These are phyloP conservation scores for Rhizopogon roseolus DNA, from an alignment of 768 basidiomycete species.

Conservation along the genomic window DNA sequence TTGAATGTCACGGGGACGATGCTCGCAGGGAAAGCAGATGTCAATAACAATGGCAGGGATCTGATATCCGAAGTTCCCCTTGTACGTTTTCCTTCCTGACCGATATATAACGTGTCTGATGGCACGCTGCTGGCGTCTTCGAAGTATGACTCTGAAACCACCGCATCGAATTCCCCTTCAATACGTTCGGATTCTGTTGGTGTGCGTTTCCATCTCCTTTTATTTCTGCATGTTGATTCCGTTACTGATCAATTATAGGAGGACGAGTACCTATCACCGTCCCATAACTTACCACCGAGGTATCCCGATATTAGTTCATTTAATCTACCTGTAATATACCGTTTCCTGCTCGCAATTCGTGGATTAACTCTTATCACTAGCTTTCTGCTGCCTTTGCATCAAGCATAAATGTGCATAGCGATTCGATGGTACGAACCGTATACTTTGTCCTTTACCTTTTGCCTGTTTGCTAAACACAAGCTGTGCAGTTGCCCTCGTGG, in stretches of 20 bases:
- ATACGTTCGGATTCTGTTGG: accelerated
- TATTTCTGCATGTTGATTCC: background rate
- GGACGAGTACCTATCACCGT: background rate
- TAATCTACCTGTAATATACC: background rate
- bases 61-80: too few relatives aligned
- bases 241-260: background rate
- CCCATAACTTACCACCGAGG: too few relatives aligned
- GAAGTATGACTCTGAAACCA: background rate
- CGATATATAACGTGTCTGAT: background rate
- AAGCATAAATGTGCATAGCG: too few relatives aligned
- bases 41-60: too few relatives aligned
- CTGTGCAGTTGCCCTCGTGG: background rate
- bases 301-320: background rate
- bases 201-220: background rate
- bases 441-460: background rate
- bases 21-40: too few relatives aligned
- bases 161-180: background rate
- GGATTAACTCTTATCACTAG: background rate
- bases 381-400: background rate
- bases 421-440: background rate
- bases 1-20: too few relatives aligned
- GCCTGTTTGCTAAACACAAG: background rate
- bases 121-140: background rate
- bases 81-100: background rate
- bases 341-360: background rate